Evolutionary conservation across 2,329 filamentous ascomycete genomes (phyloP).

Genomic region (Aspergillus phoenicis): DNA sequence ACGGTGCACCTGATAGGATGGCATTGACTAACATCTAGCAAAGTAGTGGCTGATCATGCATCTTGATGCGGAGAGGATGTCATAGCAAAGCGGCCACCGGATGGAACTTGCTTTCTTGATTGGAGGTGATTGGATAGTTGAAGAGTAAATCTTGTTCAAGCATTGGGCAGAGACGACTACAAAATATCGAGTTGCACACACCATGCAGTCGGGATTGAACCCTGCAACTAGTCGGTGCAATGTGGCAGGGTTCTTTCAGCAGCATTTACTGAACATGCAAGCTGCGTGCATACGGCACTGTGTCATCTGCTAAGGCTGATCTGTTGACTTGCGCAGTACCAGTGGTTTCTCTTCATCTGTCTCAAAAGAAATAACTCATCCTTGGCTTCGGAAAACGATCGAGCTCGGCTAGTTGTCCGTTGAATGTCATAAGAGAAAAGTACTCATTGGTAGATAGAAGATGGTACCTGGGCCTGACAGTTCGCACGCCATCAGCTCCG

Average conservation of each 20-base stretch:
- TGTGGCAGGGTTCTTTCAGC: neutral
- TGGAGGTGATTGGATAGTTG: neutral
- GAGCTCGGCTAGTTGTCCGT: neutral
- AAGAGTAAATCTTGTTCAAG: neutral
- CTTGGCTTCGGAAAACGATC: neutral
- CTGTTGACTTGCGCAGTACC: neutral
- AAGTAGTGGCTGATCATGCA: neutral
- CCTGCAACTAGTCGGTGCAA: neutral
- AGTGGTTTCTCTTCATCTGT: neutral
- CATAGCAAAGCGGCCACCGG: neutral
- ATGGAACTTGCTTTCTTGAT: neutral
- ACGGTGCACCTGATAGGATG: neutral
- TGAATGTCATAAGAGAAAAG: neutral
- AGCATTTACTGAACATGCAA: neutral
- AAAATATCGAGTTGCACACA: neutral
- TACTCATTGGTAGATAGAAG: no score
- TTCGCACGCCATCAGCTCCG: neutral
- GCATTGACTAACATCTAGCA: neutral
- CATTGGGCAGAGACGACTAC: neutral
- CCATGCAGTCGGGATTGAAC: neutral
- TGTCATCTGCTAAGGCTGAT: neutral
- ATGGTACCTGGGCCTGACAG: neutral
- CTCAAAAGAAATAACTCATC: neutral
- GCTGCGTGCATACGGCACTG: neutral
- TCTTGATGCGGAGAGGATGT: slow-evolving; percentile 3